Base-by-base conservation (phyloP, 2,329 filamentous ascomycete genomes). In the Pestalotiopsis sp. region DNA sequence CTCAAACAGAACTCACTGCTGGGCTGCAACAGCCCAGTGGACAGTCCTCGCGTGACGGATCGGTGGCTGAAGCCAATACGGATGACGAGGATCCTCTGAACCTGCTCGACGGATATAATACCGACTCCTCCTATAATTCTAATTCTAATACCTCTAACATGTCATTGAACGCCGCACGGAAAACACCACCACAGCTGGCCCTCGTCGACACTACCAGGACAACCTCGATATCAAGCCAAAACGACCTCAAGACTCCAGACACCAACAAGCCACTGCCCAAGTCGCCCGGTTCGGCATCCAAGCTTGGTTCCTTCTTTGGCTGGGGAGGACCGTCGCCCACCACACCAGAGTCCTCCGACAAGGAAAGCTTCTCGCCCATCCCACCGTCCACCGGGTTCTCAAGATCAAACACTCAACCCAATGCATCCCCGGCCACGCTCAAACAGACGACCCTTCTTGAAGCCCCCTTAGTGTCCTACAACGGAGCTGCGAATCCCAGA, bases 211-310 rank as follows among this genome's bases (percentile, higher is more conserved):
- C 73, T 71, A 65, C 72, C 74, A 69, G 75, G 73, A 68, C 76
- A 61, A 69, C 69, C 60, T 60, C 72, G 6, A 38, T 67, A 66
- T 70, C 72, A 60, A 72, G 63, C 60, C 69, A 74, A 61, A 74
- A 67, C 31, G 71, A 74, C 70, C 52, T 74, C 66, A 79, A 72
- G 72, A 78, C 78, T 73, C 81, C 82, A 9, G 80, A 85, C 71
- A 81, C 85, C 57, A 85, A 88, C 77, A 89, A 88, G 72, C 85
- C 85, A 31, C 75, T 87, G 4, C 86, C 87, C 12, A 88, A 82
- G 71, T 89, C 87, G 6, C 87, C 87, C 69, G 77, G 78, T 72
- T 79, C 86, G 6, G 65, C 66, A 67, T 78, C 86, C 76, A 78
- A 84, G 70, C 81, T 89, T 71, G 84, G 84, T 66, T 82, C 79